These are phyloP conservation scores for Cyberlindnera samutprakarnensis DNA, from an alignment of 805 yeast species.

Conservation along the genomic window DNA sequence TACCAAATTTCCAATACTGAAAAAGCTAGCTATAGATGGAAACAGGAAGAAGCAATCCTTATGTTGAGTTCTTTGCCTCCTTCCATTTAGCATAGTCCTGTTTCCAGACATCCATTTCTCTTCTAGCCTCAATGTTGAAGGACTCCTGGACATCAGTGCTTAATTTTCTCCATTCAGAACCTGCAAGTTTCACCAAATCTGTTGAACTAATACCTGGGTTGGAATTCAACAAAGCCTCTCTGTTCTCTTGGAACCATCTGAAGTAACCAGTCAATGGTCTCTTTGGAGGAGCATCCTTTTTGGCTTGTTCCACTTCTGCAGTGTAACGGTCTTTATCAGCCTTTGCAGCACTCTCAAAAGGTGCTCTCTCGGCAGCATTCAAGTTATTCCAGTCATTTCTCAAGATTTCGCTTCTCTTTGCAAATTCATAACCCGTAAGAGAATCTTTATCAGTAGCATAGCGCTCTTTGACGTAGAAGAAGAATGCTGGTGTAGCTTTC, in stretches of 20 bases:
- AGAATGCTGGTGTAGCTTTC: slow-evolving; percentile 1
- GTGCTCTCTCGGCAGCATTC: slow-evolving; percentile 8
- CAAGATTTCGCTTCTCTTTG: neutral
- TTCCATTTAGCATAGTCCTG: slow-evolving; percentile 31
- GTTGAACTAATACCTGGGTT: slow-evolving; percentile 15
- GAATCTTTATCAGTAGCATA: neutral
- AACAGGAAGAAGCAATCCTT: too few species aligned
- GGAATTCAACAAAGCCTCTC: slow-evolving; percentile 4
- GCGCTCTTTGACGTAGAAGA: slow-evolving; percentile 2
- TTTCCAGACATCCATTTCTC: slow-evolving; percentile 28
- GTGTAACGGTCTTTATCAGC: slow-evolving; percentile 11
- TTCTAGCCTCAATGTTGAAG: slow-evolving; percentile 5
- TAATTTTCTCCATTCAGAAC: slow-evolving; percentile 86
- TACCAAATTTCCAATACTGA: neutral
- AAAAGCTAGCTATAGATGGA: too few species aligned
- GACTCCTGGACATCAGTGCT: slow-evolving; percentile 64
- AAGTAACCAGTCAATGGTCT: slow-evolving; percentile 15
- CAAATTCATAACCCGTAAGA: neutral
- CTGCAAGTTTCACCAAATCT: slow-evolving; percentile 55
- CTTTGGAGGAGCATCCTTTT: slow-evolving; percentile 18
- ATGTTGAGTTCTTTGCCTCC: slow-evolving; percentile 20
- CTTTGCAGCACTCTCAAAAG: slow-evolving; percentile 6
- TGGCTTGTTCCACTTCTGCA: slow-evolving; percentile 10
- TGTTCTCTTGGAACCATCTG: slow-evolving; percentile 9
- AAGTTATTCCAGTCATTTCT: slow-evolving; percentile 11